Percentiles rank a stretch among this genome's conserved stretches.
These are phyloP conservation scores for Scenedesmus sp. DNA, from an alignment of 163 green algal species.

Conservation along the genomic window DNA sequence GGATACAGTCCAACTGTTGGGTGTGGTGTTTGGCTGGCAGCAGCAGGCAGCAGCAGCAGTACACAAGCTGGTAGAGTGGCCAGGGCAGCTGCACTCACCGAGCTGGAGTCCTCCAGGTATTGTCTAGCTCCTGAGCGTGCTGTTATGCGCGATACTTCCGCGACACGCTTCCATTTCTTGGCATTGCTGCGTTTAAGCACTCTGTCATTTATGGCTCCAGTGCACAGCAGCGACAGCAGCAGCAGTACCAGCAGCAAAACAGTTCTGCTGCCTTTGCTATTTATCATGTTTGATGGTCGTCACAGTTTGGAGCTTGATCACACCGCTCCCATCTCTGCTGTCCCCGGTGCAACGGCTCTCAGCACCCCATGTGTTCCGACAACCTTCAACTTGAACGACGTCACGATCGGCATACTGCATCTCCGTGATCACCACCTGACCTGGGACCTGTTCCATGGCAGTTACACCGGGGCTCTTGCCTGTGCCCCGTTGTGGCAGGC, in stretches of 20 bases:
- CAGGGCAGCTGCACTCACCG: conserved; percentile 7
- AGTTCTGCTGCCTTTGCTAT: neutral
- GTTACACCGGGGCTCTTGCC: neutral
- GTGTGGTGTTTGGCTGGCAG: neutral
- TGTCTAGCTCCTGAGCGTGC: conserved; percentile 41
- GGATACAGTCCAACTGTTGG: neutral
- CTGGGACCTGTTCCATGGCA: neutral
- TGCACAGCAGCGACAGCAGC: neutral
- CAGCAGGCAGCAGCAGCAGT: conserved; percentile 9
- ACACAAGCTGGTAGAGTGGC: no score
- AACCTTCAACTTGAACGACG: no score
- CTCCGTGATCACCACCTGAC: neutral
- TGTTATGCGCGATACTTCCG: conserved; percentile 13
- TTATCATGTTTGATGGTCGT: neutral
- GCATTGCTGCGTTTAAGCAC: conserved; percentile 29
- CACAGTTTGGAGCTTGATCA: neutral
- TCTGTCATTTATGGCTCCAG: conserved; percentile 10
- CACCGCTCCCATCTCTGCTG: neutral
- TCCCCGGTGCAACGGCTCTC: neutral
- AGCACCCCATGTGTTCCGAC: neutral
- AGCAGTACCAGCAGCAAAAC: neutral
- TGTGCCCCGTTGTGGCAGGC: neutral
- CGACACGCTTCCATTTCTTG: conserved; percentile 34
- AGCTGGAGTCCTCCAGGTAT: conserved; percentile 37
- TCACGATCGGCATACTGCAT: no score